Conservation (phyloP, 1,139 yeast species). For the Yamadazyma membranifaciens region DNA sequence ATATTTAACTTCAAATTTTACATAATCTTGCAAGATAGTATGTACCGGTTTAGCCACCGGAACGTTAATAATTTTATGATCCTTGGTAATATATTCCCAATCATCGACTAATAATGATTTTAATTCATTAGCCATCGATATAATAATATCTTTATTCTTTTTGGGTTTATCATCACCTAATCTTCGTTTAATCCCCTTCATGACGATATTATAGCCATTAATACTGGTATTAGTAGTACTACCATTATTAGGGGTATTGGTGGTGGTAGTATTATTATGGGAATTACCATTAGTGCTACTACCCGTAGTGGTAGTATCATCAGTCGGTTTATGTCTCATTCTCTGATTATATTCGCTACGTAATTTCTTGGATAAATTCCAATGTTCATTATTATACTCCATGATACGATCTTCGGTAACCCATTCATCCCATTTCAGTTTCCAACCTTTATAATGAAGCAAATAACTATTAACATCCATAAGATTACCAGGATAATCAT, state of each 20-base stretch:
- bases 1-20: slow-evolving; percentile 36
- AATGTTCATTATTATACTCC: slow-evolving; percentile 67
- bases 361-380: slow-evolving; percentile 65
- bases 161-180: slow-evolving; percentile 10
- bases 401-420: slow-evolving; percentile 68
- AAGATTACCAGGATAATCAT: slow-evolving; percentile 47
- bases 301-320: not conserved
- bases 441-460: slow-evolving; percentile 96
- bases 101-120: slow-evolving; percentile 81
- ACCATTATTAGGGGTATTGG: not conserved
- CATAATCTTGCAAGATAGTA: slow-evolving; percentile 46
- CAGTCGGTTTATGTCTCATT: slow-evolving; percentile 14
- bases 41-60: slow-evolving; percentile 57
- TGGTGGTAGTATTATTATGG: not conserved
- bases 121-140: slow-evolving; percentile 58
- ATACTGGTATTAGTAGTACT: not conserved
- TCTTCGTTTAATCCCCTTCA: slow-evolving; percentile 5
- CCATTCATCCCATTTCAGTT: slow-evolving; percentile 97
- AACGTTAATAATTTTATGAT: slow-evolving; percentile 61
- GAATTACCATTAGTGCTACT: not conserved
- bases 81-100: slow-evolving; percentile 88
- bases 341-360: slow-evolving; percentile 42
- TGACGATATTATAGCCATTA: slow-evolving; percentile 4
- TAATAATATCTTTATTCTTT: slow-evolving; percentile 15
- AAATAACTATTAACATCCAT: slow-evolving; percentile 49